Evolutionary conservation across 768 basidiomycete genomes (phyloP).

Genomic region (Amanita exitialis): DNA sequence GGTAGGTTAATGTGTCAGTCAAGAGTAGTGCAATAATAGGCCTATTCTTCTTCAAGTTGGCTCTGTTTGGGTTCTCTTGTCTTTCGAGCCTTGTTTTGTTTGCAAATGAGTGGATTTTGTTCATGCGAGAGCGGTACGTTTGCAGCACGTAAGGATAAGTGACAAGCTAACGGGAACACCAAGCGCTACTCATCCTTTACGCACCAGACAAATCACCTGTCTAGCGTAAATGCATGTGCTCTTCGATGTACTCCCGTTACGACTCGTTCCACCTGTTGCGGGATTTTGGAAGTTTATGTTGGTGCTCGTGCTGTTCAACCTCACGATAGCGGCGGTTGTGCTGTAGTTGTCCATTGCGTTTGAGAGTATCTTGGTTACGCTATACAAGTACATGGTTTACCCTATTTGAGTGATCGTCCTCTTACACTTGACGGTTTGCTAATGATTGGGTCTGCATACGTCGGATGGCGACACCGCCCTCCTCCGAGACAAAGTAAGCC

Average conservation of each 20-base stretch:
- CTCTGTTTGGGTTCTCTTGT: constrained; percentile 95
- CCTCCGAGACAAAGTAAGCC: constrained; percentile 84
- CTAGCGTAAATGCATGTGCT: constrained; percentile 45
- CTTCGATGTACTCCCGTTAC: constrained; percentile 92
- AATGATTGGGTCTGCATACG: constrained; percentile 50
- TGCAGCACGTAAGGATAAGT: not conserved
- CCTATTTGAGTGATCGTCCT: not conserved
- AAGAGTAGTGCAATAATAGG: constrained; percentile 28
- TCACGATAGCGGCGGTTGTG: constrained; percentile 90
- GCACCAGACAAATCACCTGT: not conserved
- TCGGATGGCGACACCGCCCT: constrained; percentile 76
- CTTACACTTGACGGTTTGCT: not conserved
- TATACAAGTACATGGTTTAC: constrained; percentile 77
- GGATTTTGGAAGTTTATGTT: constrained; percentile 99
- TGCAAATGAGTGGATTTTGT: constrained; percentile 89
- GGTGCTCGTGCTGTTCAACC: constrained; percentile 90
- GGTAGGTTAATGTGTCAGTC: constrained; percentile 26
- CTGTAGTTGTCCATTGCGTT: constrained; percentile 86
- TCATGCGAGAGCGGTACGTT: constrained; percentile 92
- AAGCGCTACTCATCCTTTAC: constrained; percentile 89
- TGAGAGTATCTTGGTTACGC: constrained; percentile 81
- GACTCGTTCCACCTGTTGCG: constrained; percentile 86
- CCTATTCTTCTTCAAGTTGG: constrained; percentile 95
- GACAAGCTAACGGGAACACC: not conserved
- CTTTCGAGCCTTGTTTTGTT: constrained; percentile 90